Evolutionary conservation across 202 grass and related monocot species (phyloP).

Genomic region (Zizania palustris): DNA sequence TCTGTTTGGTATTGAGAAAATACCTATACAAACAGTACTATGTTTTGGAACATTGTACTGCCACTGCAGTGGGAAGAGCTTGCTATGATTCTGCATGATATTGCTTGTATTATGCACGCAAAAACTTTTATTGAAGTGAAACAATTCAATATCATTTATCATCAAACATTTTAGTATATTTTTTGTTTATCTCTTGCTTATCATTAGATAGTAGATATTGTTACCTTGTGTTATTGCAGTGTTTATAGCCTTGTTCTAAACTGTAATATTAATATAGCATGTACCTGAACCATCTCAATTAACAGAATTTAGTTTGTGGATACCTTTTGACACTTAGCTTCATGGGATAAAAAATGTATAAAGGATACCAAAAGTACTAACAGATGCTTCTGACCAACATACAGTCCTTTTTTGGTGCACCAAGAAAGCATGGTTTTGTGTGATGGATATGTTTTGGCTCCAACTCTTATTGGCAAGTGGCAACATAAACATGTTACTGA

Average conservation of each 20-base stretch:
- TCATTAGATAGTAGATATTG: not conserved
- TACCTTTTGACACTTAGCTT: constrained; percentile 14
- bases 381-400: constrained; percentile 2
- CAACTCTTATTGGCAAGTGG: constrained; percentile 6
- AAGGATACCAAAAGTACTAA: not conserved
- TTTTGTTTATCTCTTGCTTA: constrained; percentile 1
- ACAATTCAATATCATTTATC: not conserved
- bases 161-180: not conserved
- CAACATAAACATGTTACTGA: not conserved
- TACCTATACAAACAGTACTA: constrained; percentile 26
- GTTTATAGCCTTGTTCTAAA: not conserved
- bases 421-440: not conserved
- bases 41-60: constrained; percentile 1
- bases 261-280: not conserved
- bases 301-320: not conserved
- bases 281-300: not conserved
- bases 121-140: not conserved
- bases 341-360: not conserved
- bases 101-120: constrained; percentile 8
- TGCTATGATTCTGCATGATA: not conserved
- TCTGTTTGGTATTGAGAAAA: constrained; percentile 23
- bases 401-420: not conserved
- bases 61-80: not conserved
- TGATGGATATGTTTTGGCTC: not conserved
- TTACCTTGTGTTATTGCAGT: not conserved